Evolutionary conservation across 2,329 filamentous ascomycete genomes (phyloP).

Genomic region (Biscogniauxia marginata): DNA sequence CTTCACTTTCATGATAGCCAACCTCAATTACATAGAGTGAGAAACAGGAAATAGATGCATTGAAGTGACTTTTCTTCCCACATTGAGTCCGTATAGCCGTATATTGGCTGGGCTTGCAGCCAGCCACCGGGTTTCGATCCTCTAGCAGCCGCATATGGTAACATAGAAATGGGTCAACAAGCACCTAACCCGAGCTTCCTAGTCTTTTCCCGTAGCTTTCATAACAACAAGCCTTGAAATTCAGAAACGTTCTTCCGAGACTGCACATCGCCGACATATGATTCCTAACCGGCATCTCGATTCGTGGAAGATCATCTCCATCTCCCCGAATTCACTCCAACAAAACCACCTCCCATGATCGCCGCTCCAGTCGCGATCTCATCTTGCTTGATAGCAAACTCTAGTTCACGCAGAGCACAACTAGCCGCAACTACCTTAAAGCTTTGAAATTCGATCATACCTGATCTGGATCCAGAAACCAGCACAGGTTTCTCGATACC

Average conservation of each 20-base stretch:
- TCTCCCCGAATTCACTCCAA: constrained; percentile 12
- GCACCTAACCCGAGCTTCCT: neutral
- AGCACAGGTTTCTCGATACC: constrained; percentile 6
- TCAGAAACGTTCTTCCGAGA: constrained; percentile 9
- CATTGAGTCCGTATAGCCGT: neutral
- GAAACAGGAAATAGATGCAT: no score
- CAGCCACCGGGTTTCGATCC: neutral
- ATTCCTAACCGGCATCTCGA: constrained; percentile 1
- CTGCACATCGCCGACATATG: neutral
- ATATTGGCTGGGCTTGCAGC: neutral
- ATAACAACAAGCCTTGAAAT: constrained; percentile 1
- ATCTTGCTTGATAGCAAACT: constrained; percentile 20
- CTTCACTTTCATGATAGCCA: neutral
- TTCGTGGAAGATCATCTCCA: constrained; percentile 3
- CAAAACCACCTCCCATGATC: constrained; percentile 17
- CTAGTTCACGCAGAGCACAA: constrained; percentile 29
- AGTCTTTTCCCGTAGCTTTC: neutral
- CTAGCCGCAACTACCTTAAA: constrained; percentile 33
- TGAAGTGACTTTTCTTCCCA: neutral
- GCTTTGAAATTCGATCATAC: constrained; percentile 23
- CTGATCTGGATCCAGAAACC: constrained; percentile 3
- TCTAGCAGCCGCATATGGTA: neutral
- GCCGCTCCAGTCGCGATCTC: constrained; percentile 13
- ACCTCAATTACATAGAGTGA: neutral
- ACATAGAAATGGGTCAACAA: neutral